A percentile compares a stretch with the other conserved stretches of the same genome.
These are phyloP conservation scores for Claviceps sp. DNA, from an alignment of 2,329 filamentous ascomycete genomes.

Conservation along the genomic window DNA sequence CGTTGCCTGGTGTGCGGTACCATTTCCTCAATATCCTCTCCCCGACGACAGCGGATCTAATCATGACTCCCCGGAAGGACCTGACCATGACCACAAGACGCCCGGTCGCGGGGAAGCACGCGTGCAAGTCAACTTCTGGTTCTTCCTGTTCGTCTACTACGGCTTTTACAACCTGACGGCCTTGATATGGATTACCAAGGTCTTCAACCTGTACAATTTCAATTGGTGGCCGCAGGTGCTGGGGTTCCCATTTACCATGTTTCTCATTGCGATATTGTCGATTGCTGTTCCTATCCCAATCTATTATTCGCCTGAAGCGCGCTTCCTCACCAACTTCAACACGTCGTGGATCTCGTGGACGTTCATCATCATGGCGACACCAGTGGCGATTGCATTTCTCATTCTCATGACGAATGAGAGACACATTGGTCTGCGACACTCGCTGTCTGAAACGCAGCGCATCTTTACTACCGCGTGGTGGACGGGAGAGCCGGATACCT, in stretches of 20 bases:
- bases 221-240: slow-evolving; percentile 58
- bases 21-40: slow-evolving; percentile 50
- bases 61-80: slow-evolving; percentile 10
- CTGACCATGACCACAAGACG: slow-evolving; percentile 19
- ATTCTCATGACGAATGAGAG: slow-evolving; percentile 52
- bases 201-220: slow-evolving; percentile 57
- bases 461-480: slow-evolving; percentile 56
- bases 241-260: slow-evolving; percentile 51
- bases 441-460: slow-evolving; percentile 51
- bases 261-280: slow-evolving; percentile 46
- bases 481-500: slow-evolving; percentile 42
- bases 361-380: slow-evolving; percentile 56
- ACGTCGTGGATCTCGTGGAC: slow-evolving; percentile 58
- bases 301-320: slow-evolving; percentile 39
- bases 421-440: slow-evolving; percentile 46
- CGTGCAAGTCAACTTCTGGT: slow-evolving; percentile 58
- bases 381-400: slow-evolving; percentile 50
- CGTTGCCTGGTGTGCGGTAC: slow-evolving; percentile 51
- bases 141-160: slow-evolving; percentile 58
- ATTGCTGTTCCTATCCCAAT: slow-evolving; percentile 45
- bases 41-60: slow-evolving; percentile 23
- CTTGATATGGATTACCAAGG: slow-evolving; percentile 57
- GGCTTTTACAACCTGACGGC: slow-evolving; percentile 55
- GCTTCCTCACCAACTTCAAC: slow-evolving; percentile 46
- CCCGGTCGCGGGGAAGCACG: slow-evolving; percentile 51